Conservation (phyloP, 176 grass and related monocot species). For the Bonia amplexicaulis region DNA sequence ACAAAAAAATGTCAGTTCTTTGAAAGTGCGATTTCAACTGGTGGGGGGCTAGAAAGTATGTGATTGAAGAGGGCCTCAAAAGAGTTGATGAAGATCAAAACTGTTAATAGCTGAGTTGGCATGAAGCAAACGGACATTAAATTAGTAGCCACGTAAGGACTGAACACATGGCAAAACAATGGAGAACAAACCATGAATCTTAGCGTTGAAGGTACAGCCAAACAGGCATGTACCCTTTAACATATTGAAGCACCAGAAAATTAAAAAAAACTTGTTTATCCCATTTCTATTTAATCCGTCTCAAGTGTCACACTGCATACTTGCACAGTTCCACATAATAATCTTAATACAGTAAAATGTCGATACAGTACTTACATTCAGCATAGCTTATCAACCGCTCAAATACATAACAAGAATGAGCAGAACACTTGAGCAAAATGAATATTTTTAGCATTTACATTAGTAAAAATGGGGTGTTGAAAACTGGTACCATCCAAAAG, state of each 20-base stretch:
- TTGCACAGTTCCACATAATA: not conserved
- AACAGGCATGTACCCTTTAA: not conserved
- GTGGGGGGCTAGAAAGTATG: not conserved
- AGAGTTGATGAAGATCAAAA: not conserved
- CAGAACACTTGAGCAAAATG: not conserved
- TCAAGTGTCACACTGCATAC: not conserved
- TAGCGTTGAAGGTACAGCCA: not conserved
- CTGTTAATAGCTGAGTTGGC: not conserved
- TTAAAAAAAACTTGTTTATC: not conserved
- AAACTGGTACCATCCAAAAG: not conserved
- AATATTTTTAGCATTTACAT: not conserved
- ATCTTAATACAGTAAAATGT: not conserved
- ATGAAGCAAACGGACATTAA: not conserved
- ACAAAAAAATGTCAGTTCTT: not conserved
- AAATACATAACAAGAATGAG: not conserved
- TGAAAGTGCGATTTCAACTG: not conserved
- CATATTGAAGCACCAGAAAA: not conserved
- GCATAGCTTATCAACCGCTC: not conserved
- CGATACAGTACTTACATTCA: not conserved
- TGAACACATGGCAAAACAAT: not conserved
- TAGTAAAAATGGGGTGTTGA: not conserved
- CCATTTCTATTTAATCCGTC: not conserved
- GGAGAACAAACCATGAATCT: not conserved
- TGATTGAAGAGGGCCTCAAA: not conserved
- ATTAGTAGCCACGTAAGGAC: not conserved